Conservation (phyloP, 2,329 filamentous ascomycete species). For the Penicillium crustosum region DNA sequence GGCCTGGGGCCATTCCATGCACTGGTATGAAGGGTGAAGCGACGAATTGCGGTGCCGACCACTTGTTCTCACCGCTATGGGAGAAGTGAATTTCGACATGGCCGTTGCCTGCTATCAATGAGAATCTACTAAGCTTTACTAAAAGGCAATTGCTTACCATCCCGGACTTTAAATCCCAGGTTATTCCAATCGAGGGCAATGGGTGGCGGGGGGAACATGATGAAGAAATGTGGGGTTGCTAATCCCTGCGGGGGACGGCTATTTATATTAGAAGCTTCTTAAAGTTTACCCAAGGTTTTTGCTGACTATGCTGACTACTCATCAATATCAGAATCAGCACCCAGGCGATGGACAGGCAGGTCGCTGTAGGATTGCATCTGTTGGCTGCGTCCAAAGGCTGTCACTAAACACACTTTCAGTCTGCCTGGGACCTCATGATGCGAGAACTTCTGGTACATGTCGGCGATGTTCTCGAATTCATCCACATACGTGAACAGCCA, state of each 20-base stretch:
- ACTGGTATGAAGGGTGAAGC: constrained; percentile 80
- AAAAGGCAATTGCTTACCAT: constrained; percentile 60
- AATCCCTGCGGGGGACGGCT: background rate
- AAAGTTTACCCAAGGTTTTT: background rate
- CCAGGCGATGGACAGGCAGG: background rate
- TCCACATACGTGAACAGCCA: constrained; percentile 35
- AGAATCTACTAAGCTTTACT: background rate
- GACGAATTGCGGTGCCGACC: constrained; percentile 77
- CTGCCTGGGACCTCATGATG: constrained; percentile 32
- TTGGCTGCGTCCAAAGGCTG: constrained; percentile 27
- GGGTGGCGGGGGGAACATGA: constrained; percentile 36
- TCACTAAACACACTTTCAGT: constrained; percentile 32
- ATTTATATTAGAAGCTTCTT: background rate
- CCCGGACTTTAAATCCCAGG: constrained; percentile 87
- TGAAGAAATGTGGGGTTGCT: background rate
- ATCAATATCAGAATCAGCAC: background rate
- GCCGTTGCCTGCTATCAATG: constrained; percentile 67
- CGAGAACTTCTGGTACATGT: constrained; percentile 25
- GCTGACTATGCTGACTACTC: constrained; percentile 3
- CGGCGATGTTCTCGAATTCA: constrained; percentile 32
- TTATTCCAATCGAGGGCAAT: constrained; percentile 73
- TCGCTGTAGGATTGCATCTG: constrained; percentile 7
- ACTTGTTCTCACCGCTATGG: constrained; percentile 66
- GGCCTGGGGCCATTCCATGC: constrained; percentile 89
- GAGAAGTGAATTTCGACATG: constrained; percentile 89